phyloP scores from a whole-genome alignment of 208 protist species.

The Leptomonas seymouri region DNA sequence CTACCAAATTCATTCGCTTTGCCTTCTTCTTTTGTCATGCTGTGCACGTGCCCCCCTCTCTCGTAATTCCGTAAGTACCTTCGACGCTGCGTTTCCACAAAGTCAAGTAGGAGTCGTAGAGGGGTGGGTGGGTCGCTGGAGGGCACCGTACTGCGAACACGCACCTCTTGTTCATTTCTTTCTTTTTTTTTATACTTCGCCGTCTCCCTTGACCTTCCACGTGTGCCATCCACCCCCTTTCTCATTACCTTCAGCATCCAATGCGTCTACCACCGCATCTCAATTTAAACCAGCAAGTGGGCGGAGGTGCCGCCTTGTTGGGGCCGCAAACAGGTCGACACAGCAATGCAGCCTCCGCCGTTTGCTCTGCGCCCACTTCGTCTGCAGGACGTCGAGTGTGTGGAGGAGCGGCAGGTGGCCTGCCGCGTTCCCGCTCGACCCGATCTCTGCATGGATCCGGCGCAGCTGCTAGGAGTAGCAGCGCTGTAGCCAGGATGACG shows the following conservation, averaged over 20 bases:
- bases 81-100: too few relatives aligned
- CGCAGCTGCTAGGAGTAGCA: not conserved
- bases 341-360: not conserved
- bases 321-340: not conserved
- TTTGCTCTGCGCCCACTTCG: not conserved
- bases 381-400: not conserved
- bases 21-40: too few relatives aligned
- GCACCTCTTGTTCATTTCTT: not conserved
- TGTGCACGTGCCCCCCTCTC: too few relatives aligned
- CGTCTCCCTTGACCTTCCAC: too few relatives aligned
- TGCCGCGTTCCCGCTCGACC: conserved; percentile 5
- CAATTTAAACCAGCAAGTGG: not conserved
- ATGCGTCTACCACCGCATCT: not conserved
- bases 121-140: too few relatives aligned
- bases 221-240: not conserved
- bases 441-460: conserved; percentile 4
- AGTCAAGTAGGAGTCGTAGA: too few relatives aligned
- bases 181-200: conserved; percentile 4
- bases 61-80: too few relatives aligned
- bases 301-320: not conserved
- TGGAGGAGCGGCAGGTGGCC: not conserved
- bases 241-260: not conserved
- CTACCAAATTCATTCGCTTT: too few relatives aligned
- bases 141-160: too few relatives aligned
- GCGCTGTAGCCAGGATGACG: not conserved